These are phyloP conservation scores for Pseudogymnoascus sp. DNA, from an alignment of 2,329 filamentous ascomycete genomes.

Conservation along the genomic window DNA sequence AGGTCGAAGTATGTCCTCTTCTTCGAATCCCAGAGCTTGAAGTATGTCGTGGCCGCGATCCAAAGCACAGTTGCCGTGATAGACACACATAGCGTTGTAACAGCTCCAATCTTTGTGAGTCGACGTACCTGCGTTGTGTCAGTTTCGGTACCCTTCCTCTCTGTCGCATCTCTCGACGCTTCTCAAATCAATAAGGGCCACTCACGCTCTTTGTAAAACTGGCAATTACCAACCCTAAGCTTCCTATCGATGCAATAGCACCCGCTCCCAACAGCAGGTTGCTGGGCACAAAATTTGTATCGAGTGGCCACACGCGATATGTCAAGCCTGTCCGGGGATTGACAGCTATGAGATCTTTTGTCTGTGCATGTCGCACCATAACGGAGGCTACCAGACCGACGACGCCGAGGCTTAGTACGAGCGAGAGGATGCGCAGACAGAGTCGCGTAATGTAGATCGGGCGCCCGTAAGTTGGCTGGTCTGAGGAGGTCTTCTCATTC, in stretches of 20 bases:
- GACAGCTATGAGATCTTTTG: background rate
- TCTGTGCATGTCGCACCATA: background rate
- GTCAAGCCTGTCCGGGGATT: background rate
- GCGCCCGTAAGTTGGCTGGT: background rate
- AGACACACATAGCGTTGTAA: background rate
- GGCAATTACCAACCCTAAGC: background rate
- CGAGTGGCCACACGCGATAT: background rate
- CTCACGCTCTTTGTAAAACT: conserved; percentile 4
- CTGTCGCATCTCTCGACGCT: background rate
- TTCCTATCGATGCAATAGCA: background rate
- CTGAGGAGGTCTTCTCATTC: background rate
- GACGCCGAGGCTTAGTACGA: background rate
- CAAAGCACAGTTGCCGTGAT: background rate
- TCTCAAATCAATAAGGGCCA: background rate
- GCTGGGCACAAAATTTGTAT: background rate
- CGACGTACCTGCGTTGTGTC: background rate
- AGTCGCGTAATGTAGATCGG: background rate
- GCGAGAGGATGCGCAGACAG: conserved; percentile 3
- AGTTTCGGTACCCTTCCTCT: background rate
- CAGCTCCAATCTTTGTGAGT: background rate
- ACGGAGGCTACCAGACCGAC: background rate
- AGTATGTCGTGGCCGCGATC: conserved; percentile 1
- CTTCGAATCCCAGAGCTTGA: conserved; percentile 1
- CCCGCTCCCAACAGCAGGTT: background rate
- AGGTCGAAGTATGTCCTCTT: conserved; percentile 2